Evolutionary conservation across 176 grass and related monocot species (phyloP), one percentile per base, ranked within the genome.

Genomic region (Ampelocalamus luodianensis): DNA sequence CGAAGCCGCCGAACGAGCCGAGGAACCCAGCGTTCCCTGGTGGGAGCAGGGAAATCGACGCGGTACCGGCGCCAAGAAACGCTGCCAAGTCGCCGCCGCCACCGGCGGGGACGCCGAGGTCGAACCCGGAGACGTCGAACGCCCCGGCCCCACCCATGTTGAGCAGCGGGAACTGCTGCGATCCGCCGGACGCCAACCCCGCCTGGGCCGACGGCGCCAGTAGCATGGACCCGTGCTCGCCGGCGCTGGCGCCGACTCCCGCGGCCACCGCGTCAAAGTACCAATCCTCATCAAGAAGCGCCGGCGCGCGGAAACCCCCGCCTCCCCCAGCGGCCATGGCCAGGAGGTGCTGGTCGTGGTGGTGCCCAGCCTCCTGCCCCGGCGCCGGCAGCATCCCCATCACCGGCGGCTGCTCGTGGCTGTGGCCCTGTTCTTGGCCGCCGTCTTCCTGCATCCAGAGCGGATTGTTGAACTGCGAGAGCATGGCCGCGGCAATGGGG

Each of bases 71-170:
- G 62, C 84, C 83, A 8, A 81, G 53, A 23, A 92, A 85, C 32
- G 86, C 77, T 3, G 76, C 67, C 22, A 83, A 55, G 2, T 79
- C 89, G 0, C 87, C 26, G 12, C 74, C 79, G 55, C 85, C 18
- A 22, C 77, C 3, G 11, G 72, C 79, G 39, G 88, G 79, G 65
- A 81, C 27, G 48, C 90, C 93, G 66, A 92, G 84, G 88, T 94
- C 92, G 72, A 99, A 93, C 29, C 84, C 93, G 1, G 90, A 65
- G 24, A 87, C 67, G 82, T 99, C 91, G 36, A 89, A 99, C 38
- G 81, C 78, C 56, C 72, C 88, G 34, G 58, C 64, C 44, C 80
- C 76, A 18, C 80, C 69, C 22, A 86, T 76, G 78, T 85, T 90
- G 68, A 96, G 86, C 17, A 94, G 81, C 14, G 87, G 85, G 82